These are phyloP conservation scores for Hibiscus trionum DNA, from an alignment of 345 rosid genomes.

Conservation along the genomic window DNA sequence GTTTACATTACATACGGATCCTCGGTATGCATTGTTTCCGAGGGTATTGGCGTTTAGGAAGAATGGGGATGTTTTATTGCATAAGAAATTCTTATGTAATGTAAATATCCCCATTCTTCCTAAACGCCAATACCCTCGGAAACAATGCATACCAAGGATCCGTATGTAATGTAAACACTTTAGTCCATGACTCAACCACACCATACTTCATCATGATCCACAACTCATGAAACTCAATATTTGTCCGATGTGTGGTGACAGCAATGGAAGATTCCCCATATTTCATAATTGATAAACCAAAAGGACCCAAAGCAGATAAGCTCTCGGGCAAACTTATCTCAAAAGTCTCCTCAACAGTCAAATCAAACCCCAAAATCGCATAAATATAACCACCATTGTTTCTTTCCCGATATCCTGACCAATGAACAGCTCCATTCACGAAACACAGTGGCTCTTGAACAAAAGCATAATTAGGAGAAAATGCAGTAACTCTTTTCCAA, in stretches of 20 bases:
- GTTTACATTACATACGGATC: not conserved
- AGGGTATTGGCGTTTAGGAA: no score
- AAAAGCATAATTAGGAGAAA: not conserved
- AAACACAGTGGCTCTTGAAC: not conserved
- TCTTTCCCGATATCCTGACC: not conserved
- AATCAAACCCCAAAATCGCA: not conserved
- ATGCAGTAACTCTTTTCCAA: not conserved
- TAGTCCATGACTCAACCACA: not conserved
- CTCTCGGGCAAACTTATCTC: not conserved
- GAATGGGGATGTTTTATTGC: no score
- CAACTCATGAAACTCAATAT: not conserved
- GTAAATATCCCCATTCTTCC: no score
- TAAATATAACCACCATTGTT: not conserved
- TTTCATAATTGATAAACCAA: not conserved
- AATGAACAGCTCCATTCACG: not conserved
- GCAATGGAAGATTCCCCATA: slow-evolving; percentile 5
- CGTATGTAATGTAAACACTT: not conserved
- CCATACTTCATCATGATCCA: slow-evolving; percentile 4
- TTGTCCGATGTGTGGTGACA: not conserved
- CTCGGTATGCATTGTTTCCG: no score
- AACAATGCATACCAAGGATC: no score
- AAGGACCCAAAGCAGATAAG: not conserved
- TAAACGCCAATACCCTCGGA: no score
- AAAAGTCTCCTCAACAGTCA: not conserved
- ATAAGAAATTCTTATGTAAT: no score